Conservation (phyloP, 2,329 filamentous ascomycete species). For the Triangularia setosa region DNA sequence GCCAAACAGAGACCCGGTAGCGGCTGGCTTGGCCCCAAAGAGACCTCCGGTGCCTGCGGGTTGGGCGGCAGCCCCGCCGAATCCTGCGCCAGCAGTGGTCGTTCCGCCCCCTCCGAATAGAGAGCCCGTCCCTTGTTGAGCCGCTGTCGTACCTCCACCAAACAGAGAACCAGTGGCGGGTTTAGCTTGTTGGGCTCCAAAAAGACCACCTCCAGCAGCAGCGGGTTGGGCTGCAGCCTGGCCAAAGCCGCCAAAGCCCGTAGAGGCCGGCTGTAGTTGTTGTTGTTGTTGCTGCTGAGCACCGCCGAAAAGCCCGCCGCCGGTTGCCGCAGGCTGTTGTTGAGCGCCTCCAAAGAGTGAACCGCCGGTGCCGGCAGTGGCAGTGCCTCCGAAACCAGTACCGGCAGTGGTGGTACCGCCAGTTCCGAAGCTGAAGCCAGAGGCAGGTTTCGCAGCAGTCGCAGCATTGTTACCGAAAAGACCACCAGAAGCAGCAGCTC, state of each 20-base stretch:
- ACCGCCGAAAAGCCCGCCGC: constrained; percentile 30
- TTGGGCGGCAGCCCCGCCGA: constrained; percentile 23
- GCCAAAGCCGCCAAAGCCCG: constrained; percentile 28
- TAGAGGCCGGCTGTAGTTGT: constrained; percentile 22
- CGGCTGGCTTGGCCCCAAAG: constrained; percentile 47
- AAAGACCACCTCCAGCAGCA: constrained; percentile 27
- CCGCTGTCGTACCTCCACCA: constrained; percentile 34
- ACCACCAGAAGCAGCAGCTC: constrained; percentile 17
- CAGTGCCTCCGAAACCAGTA: constrained; percentile 21
- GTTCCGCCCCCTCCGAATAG: constrained; percentile 40
- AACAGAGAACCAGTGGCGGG: constrained; percentile 38
- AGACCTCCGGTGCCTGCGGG: constrained; percentile 36
- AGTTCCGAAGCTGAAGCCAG: constrained; percentile 16
- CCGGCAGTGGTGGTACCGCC: constrained; percentile 5
- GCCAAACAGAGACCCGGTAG: constrained; percentile 50
- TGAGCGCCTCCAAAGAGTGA: constrained; percentile 36
- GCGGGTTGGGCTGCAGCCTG: constrained; percentile 23
- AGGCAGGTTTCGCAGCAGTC: constrained; percentile 2
- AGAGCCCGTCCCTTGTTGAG: constrained; percentile 36
- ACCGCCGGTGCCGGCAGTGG: constrained; percentile 27
- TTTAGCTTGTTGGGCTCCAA: constrained; percentile 25
- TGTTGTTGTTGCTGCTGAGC: constrained; percentile 24
- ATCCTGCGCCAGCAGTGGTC: constrained; percentile 31
- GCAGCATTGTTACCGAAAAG: constrained; percentile 18
- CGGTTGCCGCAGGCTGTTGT: constrained; percentile 18